Percentiles rank a stretch among this genome's conserved stretches.
Conservation (phyloP, 2,329 filamentous ascomycete genomes). For the Calonectria hongkongensis region DNA sequence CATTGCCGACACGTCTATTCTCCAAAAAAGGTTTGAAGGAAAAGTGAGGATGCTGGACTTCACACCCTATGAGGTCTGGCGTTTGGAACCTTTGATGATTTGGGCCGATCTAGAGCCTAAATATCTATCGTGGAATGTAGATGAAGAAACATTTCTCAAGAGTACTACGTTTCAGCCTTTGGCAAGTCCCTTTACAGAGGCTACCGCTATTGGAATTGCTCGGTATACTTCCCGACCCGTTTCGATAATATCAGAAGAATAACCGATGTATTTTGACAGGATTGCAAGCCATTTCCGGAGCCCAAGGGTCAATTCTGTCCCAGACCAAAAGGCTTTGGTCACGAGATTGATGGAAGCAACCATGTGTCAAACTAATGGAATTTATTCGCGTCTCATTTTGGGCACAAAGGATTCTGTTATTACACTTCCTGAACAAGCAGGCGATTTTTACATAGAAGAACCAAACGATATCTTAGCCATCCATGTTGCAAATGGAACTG, state of each 20-base stretch:
- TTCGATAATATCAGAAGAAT: accelerated
- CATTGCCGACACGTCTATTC: constrained; percentile 44
- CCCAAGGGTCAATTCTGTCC: constrained; percentile 35
- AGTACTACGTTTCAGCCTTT: neutral
- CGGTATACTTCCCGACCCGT: constrained; percentile 37
- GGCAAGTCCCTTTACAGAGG: constrained; percentile 29
- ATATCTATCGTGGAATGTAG: constrained; percentile 48
- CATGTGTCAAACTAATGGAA: constrained; percentile 6
- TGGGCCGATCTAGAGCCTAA: constrained; percentile 48
- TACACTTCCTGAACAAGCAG: neutral
- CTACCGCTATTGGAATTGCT: constrained; percentile 43
- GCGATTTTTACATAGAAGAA: constrained; percentile 34
- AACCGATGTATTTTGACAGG: neutral
- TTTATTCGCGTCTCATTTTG: constrained; percentile 6
- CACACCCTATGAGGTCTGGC: constrained; percentile 48
- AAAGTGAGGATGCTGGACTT: constrained; percentile 49
- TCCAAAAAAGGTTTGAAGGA: constrained; percentile 40
- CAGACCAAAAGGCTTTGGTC: constrained; percentile 27
- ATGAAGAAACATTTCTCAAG: constrained; percentile 26
- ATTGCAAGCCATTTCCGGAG: constrained; percentile 50
- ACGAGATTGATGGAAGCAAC: constrained; percentile 21
- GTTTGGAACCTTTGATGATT: constrained; percentile 43
- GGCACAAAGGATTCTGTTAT: neutral
- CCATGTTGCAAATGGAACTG: constrained; percentile 43
- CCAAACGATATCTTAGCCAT: constrained; percentile 42